phyloP scores from a whole-genome alignment of 257 asterid species.

The Misopates orontium region DNA sequence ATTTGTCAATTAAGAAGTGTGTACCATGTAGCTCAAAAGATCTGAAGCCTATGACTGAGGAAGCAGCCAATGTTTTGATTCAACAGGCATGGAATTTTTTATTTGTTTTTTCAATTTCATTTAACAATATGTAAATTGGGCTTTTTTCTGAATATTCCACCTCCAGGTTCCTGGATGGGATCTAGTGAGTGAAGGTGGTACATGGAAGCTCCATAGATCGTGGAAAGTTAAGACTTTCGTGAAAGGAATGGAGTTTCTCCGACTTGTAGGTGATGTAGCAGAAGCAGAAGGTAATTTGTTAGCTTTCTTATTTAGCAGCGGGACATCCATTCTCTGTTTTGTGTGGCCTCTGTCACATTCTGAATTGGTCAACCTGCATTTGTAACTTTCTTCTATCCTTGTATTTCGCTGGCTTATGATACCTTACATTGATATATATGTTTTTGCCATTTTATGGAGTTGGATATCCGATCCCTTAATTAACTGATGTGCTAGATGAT shows the following conservation, averaged over 20 bases:
- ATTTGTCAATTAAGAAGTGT: constrained; percentile 81
- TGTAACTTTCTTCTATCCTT: background rate
- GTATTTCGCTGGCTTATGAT: background rate
- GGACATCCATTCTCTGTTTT: background rate
- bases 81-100: constrained; percentile 40
- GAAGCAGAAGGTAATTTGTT: constrained; percentile 76
- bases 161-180: constrained; percentile 83
- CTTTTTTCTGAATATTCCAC: constrained; percentile 6
- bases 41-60: constrained; percentile 63
- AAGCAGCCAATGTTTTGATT: constrained; percentile 49
- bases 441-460: too few species aligned
- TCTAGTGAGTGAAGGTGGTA: constrained; percentile 65
- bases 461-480: too few species aligned
- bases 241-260: constrained; percentile 85
- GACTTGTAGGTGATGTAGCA: constrained; percentile 77
- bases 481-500: too few species aligned
- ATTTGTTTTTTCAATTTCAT: background rate
- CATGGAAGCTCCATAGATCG: constrained; percentile 64
- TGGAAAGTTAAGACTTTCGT: constrained; percentile 90
- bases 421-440: background rate
- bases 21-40: constrained; percentile 68
- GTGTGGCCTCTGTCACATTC: background rate
- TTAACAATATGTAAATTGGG: background rate
- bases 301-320: constrained; percentile 14
- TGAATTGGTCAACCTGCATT: background rate